Percentiles rank a stretch among this genome's conserved stretches.
These are phyloP conservation scores for Carex myosuroides DNA, from an alignment of 176 grass and related monocot genomes.

Conservation along the genomic window DNA sequence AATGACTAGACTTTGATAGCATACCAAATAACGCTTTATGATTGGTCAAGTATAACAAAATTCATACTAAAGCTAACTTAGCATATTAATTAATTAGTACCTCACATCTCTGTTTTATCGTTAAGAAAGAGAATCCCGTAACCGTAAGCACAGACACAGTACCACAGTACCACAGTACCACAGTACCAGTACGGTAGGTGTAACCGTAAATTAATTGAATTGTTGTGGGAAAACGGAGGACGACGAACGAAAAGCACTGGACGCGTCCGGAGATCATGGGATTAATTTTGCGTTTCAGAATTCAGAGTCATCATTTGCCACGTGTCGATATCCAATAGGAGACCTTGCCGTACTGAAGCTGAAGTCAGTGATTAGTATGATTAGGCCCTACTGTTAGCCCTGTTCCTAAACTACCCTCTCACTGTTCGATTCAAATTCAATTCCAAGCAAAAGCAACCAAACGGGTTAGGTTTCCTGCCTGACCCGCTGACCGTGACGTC, in stretches of 20 bases:
- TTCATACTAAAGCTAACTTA: no score
- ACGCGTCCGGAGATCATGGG: background rate
- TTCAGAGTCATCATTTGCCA: background rate
- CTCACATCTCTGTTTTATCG: no score
- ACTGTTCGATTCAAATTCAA: slow-evolving; percentile 8
- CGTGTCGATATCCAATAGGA: background rate
- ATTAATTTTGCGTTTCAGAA: background rate
- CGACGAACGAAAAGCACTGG: background rate
- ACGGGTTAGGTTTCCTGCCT: background rate
- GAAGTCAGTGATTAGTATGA: slow-evolving; percentile 8
- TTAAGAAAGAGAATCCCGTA: no score
- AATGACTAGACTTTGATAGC: no score
- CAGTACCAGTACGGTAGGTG: no score
- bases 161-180: no score
- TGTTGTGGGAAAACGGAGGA: background rate
- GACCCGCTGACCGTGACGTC: slow-evolving; percentile 16
- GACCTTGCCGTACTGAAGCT: slow-evolving; percentile 8
- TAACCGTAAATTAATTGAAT: no score
- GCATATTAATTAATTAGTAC: no score
- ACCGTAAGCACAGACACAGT: no score
- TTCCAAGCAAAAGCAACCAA: slow-evolving; percentile 23
- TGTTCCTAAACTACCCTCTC: background rate
- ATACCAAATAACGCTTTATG: no score
- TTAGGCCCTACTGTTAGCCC: slow-evolving; percentile 6
- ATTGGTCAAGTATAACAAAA: no score